These are phyloP conservation scores for Quercus alba DNA, from an alignment of 306 rosid species.

Conservation along the genomic window DNA sequence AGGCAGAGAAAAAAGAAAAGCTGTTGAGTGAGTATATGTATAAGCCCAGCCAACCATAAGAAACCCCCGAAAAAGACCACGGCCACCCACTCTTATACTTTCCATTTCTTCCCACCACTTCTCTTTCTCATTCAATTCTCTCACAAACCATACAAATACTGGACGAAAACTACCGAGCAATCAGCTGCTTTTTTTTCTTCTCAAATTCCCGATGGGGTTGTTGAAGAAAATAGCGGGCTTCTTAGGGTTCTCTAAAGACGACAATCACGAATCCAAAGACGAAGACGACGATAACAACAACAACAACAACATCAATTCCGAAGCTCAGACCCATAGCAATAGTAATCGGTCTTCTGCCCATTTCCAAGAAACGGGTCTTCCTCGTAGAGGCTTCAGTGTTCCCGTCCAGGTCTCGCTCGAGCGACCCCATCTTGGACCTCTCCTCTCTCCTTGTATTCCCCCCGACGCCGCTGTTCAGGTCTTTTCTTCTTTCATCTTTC, in stretches of 20 bases:
- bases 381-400: constrained; percentile 71
- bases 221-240: constrained; percentile 46
- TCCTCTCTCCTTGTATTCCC: constrained; percentile 56
- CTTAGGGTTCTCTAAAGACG: constrained; percentile 65
- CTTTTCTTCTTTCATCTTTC: not conserved
- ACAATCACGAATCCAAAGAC: constrained; percentile 45
- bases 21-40: no score
- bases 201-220: constrained; percentile 41
- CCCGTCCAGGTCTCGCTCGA: constrained; percentile 64
- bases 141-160: not conserved
- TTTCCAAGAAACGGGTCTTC: constrained; percentile 48
- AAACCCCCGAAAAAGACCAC: no score
- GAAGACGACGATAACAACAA: constrained; percentile 25
- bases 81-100: no score
- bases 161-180: not conserved
- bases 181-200: not conserved
- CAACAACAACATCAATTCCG: constrained; percentile 9
- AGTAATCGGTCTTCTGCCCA: constrained; percentile 17
- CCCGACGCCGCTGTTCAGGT: constrained; percentile 90
- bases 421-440: constrained; percentile 55
- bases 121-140: no score
- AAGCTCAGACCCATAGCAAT: constrained; percentile 24
- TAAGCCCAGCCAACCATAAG: no score
- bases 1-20: no score
- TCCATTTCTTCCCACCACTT: no score